Percentiles rank a stretch among this genome's conserved stretches.
These are phyloP conservation scores for Kluyveromyces starmeri DNA, from an alignment of 805 yeast genomes.

Conservation along the genomic window DNA sequence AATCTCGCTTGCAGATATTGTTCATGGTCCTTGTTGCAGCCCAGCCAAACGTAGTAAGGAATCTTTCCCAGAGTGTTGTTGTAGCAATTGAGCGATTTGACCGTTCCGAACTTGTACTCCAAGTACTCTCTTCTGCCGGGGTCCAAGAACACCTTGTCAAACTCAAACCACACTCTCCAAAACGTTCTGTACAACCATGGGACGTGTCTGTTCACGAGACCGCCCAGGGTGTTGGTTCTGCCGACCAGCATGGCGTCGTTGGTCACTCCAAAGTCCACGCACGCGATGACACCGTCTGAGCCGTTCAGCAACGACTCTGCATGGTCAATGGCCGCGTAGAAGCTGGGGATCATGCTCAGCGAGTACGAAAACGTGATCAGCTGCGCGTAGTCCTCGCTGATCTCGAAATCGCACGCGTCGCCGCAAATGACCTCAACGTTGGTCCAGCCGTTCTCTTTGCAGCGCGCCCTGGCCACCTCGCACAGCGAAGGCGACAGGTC, in stretches of 20 bases:
- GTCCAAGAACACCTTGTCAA: constrained; percentile 70
- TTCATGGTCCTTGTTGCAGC: constrained; percentile 52
- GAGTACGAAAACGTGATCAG: constrained; percentile 73
- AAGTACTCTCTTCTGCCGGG: constrained; percentile 75
- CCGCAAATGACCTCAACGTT: constrained; percentile 63
- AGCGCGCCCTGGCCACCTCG: constrained; percentile 57
- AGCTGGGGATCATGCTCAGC: constrained; percentile 77
- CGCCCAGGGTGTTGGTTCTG: constrained; percentile 67
- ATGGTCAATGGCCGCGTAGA: constrained; percentile 69
- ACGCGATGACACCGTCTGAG: constrained; percentile 51
- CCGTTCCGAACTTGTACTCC: constrained; percentile 74
- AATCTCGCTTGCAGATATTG: constrained; percentile 43
- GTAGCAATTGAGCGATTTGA: constrained; percentile 61
- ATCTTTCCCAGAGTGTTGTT: constrained; percentile 61
- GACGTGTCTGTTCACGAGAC: constrained; percentile 58
- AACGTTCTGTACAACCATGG: constrained; percentile 73
- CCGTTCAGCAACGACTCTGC: constrained; percentile 44
- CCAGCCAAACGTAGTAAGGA: constrained; percentile 80
- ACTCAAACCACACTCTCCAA: constrained; percentile 86
- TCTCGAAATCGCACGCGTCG: constrained; percentile 64
- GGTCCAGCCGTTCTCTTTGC: constrained; percentile 37
- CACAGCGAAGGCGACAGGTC: constrained; percentile 74
- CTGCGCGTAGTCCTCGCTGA: constrained; percentile 49
- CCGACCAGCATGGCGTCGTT: constrained; percentile 55
- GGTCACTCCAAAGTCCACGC: constrained; percentile 78